Conservation (phyloP, 495 filamentous ascomycete species). For the Penicillium arizonense region DNA sequence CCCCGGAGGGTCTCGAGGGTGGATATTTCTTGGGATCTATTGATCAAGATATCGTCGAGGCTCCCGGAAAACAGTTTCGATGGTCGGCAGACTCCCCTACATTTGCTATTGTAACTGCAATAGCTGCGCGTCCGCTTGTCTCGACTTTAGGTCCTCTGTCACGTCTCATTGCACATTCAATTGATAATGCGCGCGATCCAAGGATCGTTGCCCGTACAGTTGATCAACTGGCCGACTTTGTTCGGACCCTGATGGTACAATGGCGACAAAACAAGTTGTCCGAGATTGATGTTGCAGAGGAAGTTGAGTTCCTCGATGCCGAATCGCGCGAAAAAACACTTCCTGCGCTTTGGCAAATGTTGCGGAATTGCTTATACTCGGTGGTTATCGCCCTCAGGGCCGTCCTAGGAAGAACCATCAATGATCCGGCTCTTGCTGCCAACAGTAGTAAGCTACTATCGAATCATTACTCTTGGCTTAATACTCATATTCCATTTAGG, state of each 20-base stretch:
- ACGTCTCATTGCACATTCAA: constrained; percentile 67
- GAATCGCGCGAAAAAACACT: constrained; percentile 70
- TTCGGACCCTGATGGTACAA: constrained; percentile 66
- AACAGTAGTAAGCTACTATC: constrained; percentile 47
- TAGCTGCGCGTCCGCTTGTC: constrained; percentile 67
- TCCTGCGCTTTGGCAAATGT: constrained; percentile 75
- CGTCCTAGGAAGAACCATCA: constrained; percentile 65
- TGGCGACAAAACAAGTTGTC: constrained; percentile 87
- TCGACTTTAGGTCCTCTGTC: constrained; percentile 77
- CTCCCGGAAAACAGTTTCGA: constrained; percentile 60
- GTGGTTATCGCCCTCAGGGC: constrained; percentile 74
- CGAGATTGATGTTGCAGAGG: constrained; percentile 76
- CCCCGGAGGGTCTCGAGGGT: constrained; percentile 73
- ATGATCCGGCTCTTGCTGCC: constrained; percentile 51
- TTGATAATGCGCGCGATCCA: constrained; percentile 63
- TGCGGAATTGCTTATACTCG: constrained; percentile 78
- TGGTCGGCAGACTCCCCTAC: constrained; percentile 67
- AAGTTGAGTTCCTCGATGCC: constrained; percentile 62
- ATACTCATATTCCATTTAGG: constrained; percentile 22
- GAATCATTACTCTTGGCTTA: background rate
- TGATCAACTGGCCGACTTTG: constrained; percentile 71
- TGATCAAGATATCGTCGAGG: constrained; percentile 69
- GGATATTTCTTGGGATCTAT: constrained; percentile 80
- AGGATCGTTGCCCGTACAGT: constrained; percentile 61
- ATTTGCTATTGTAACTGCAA: constrained; percentile 52